These are phyloP conservation scores for Rhodomyrtus psidioides DNA, from an alignment of 441 rosid genomes.

Conservation along the genomic window DNA sequence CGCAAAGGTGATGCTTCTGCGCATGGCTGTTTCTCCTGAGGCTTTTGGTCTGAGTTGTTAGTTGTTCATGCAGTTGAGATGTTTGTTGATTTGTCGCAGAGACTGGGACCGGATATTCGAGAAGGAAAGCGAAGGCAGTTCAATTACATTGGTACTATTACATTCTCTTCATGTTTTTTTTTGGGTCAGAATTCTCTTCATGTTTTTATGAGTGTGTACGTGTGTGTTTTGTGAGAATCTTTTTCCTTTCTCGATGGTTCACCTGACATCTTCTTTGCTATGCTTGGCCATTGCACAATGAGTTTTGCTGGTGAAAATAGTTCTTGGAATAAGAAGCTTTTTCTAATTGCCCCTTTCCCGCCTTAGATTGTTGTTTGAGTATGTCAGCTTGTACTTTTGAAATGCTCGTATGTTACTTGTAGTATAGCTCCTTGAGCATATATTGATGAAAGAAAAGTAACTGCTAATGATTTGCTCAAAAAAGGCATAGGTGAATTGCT, in stretches of 20 bases:
- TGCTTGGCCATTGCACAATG: background rate
- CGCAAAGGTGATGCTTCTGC: conserved; percentile 47
- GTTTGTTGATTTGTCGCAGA: conserved; percentile 59
- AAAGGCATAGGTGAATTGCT: rapidly evolving
- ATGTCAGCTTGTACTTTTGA: background rate
- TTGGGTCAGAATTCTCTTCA: background rate
- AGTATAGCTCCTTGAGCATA: background rate
- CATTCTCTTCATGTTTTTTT: background rate
- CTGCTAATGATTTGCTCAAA: background rate
- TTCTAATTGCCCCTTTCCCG: background rate
- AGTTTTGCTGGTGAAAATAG: background rate
- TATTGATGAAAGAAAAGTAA: background rate
- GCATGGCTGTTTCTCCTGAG: background rate
- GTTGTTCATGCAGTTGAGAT: conserved; percentile 29
- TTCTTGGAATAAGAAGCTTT: background rate
- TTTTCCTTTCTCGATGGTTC: background rate
- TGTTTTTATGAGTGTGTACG: rapidly evolving
- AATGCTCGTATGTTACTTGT: background rate
- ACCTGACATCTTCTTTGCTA: background rate
- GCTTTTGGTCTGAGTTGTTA: background rate
- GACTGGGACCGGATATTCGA: conserved; percentile 62
- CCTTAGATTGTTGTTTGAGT: background rate
- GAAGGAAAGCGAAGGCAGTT: conserved; percentile 87
- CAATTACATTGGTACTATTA: conserved; percentile 51
- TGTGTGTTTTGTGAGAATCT: background rate